Evolutionary conservation across 345 rosid species (phyloP).

Genomic region (Rhodamnia rubescens): DNA sequence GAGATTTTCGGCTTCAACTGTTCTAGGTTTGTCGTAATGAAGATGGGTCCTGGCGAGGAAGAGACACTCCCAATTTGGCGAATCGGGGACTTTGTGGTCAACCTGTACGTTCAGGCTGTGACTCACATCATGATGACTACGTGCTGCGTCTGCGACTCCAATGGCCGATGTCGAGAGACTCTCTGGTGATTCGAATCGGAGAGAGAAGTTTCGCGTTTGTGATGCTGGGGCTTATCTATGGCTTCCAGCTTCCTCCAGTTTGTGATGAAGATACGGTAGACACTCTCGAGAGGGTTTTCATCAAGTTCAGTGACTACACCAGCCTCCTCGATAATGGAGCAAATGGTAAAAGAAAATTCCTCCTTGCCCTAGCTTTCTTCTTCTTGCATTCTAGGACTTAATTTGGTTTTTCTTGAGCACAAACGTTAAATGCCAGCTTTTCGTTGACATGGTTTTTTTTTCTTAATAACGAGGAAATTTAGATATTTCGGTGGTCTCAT

Average conservation of each 20-base stretch:
- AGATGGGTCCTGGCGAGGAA: not conserved
- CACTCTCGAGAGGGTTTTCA: constrained; percentile 2
- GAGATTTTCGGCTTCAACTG: not conserved
- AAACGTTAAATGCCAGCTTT: not conserved
- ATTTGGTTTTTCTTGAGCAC: not conserved
- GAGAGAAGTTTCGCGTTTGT: constrained; percentile 5
- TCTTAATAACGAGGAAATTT: not conserved
- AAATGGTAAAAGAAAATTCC: not conserved
- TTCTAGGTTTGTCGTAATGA: not conserved
- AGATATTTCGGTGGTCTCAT: not conserved
- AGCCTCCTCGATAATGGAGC: not conserved
- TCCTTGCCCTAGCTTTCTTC: not conserved
- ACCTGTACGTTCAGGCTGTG: not conserved
- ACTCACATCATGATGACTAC: constrained; percentile 1
- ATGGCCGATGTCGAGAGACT: constrained; percentile 11
- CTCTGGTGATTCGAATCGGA: constrained; percentile 2
- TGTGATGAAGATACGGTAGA: not conserved
- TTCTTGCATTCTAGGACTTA: not conserved
- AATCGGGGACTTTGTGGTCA: not conserved
- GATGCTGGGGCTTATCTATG: constrained; percentile 7
- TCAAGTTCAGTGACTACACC: not conserved
- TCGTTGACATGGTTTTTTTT: not conserved
- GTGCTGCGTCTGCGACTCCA: not conserved
- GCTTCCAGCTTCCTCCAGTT: not conserved
- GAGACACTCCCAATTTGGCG: not conserved